Conservation (phyloP, 441 rosid genomes). For the Jatropha podagrica region DNA sequence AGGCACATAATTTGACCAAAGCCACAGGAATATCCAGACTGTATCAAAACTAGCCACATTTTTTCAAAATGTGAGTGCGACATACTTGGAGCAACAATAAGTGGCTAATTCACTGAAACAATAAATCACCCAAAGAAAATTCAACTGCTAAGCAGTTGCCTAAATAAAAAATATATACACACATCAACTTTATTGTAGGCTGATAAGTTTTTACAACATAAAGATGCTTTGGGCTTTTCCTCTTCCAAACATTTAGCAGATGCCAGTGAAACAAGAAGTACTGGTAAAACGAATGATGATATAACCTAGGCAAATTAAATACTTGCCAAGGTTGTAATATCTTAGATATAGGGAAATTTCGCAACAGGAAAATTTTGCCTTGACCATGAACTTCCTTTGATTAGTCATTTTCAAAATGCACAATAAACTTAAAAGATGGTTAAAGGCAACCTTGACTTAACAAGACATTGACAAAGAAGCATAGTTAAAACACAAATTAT, state of each 20-base stretch:
- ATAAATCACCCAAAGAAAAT: too few species aligned
- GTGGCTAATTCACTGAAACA: too few species aligned
- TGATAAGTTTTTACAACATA: too few species aligned
- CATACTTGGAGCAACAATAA: not conserved
- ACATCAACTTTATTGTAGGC: too few species aligned
- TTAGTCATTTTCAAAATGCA: too few species aligned
- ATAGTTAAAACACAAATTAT: not conserved
- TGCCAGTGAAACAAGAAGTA: too few species aligned
- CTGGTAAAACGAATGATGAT: not conserved
- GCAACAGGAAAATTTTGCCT: too few species aligned
- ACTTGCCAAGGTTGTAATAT: not conserved
- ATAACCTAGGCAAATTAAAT: too few species aligned
- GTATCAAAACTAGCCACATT: not conserved
- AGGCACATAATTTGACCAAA: not conserved
- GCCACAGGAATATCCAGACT: not conserved
- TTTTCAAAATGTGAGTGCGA: not conserved
- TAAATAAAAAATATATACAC: too few species aligned
- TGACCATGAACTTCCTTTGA: too few species aligned
- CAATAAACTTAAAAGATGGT: not conserved
- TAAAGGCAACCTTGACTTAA: not conserved
- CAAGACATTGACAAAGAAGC: not conserved
- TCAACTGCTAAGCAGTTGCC: too few species aligned
- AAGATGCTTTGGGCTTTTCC: not conserved
- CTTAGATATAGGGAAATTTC: too few species aligned
- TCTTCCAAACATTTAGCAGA: not conserved